A percentile compares a stretch with the other conserved stretches of the same genome.
phyloP scores from a whole-genome alignment of 805 yeast species.

The Lipomyces yamanashiensis region DNA sequence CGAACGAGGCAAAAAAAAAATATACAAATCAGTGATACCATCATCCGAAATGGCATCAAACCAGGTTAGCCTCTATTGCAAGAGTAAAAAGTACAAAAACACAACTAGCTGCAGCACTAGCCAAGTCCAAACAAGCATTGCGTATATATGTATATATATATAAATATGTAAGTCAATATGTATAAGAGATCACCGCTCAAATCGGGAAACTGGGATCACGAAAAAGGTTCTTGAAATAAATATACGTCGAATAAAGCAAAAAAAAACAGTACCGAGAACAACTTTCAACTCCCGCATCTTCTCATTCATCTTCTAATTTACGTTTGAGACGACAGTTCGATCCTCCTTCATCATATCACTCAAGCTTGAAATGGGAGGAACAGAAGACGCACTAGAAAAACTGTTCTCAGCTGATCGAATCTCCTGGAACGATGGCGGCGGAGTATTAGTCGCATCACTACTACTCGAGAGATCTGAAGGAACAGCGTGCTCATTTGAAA shows the following conservation, averaged over 20 bases:
- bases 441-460: slow-evolving; percentile 13
- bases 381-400: slow-evolving; percentile 20
- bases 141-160: slow-evolving; percentile 4
- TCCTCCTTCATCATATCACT: slow-evolving; percentile 3
- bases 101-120: background rate
- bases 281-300: slow-evolving; percentile 5
- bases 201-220: background rate
- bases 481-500: background rate
- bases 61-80: background rate
- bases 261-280: background rate
- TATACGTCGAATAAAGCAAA: slow-evolving; percentile 2
- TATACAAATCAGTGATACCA: slow-evolving; percentile 7
- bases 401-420: slow-evolving; percentile 22
- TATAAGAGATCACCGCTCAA: background rate
- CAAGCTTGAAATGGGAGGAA: slow-evolving; percentile 6
- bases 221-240: background rate
- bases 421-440: slow-evolving; percentile 25
- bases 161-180: slow-evolving; percentile 4
- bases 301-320: slow-evolving; percentile 9
- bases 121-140: slow-evolving; percentile 4
- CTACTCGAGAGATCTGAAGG: slow-evolving; percentile 1
- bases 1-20: background rate
- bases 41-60: background rate
- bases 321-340: slow-evolving; percentile 1
- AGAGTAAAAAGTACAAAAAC: background rate